These are phyloP conservation scores for Aureococcus anophagefferens DNA, from an alignment of 108 stramenopile species.

Conservation along the genomic window DNA sequence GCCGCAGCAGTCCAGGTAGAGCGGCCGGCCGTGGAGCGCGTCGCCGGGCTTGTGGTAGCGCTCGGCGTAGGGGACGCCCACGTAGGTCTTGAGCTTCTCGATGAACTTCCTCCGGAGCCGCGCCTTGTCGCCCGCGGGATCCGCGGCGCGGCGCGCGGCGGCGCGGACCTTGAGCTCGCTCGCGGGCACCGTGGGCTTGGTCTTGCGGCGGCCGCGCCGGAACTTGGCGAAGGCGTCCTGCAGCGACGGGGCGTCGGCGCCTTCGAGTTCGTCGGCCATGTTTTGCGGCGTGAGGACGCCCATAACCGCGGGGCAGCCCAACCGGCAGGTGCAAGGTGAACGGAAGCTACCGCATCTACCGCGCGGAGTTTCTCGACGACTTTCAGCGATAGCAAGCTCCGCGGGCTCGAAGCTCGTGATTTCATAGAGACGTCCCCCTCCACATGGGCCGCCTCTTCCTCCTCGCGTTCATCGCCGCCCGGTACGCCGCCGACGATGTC, in stretches of 20 bases:
- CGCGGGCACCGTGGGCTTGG: neutral
- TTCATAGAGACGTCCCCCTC: too few relatives aligned
- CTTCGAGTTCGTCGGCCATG: too few relatives aligned
- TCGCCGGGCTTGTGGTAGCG: constrained; percentile 12
- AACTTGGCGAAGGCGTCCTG: neutral
- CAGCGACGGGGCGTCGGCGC: neutral
- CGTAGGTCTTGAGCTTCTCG: constrained; percentile 11
- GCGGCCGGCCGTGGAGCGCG: constrained; percentile 7
- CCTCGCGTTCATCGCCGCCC: too few relatives aligned
- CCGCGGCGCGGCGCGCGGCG: neutral
- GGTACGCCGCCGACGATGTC: too few relatives aligned
- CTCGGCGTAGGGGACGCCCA: constrained; percentile 25
- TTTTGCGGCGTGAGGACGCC: too few relatives aligned
- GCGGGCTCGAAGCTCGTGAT: too few relatives aligned
- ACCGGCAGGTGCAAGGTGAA: too few relatives aligned
- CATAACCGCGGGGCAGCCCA: too few relatives aligned
- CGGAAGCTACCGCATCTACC: too few relatives aligned
- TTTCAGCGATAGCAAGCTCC: too few relatives aligned
- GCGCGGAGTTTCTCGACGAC: too few relatives aligned
- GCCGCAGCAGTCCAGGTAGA: constrained; percentile 27
- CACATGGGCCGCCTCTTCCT: too few relatives aligned
- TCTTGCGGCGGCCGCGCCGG: neutral
- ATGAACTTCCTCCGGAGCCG: constrained; percentile 19
- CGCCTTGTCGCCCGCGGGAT: neutral
- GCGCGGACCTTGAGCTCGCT: neutral